These are phyloP conservation scores for Mallotus repandus DNA, from an alignment of 441 rosid genomes.

Conservation along the genomic window DNA sequence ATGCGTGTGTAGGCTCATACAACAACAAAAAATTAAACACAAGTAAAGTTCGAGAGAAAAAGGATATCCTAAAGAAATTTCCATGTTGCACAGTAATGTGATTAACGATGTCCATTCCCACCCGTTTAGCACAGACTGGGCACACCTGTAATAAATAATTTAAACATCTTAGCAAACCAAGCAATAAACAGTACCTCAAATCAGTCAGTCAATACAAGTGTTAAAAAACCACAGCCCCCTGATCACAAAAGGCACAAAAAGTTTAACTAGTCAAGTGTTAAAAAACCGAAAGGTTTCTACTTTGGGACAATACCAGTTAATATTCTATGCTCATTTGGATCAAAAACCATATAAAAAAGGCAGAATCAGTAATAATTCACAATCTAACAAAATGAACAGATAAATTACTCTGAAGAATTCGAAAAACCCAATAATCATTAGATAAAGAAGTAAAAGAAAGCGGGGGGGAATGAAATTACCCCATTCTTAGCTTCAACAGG, in stretches of 20 bases:
- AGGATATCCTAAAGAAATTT: constrained; percentile 78
- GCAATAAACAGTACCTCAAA: not conserved
- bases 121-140: constrained; percentile 75
- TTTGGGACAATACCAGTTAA: too few relatives aligned
- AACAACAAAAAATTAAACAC: not conserved
- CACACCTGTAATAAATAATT: constrained; percentile 53
- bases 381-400: too few relatives aligned
- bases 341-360: not conserved
- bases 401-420: too few relatives aligned
- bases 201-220: not conserved
- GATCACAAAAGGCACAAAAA: too few relatives aligned
- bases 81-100: constrained; percentile 79
- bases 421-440: not conserved
- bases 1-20: not conserved
- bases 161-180: not conserved
- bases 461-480: constrained; percentile 34
- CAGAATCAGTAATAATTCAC: too few relatives aligned
- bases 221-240: too few relatives aligned
- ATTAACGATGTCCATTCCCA: constrained; percentile 67
- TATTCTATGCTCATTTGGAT: too few relatives aligned
- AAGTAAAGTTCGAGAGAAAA: constrained; percentile 7
- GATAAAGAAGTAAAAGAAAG: not conserved
- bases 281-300: not conserved
- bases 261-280: not conserved
- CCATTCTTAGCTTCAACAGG: constrained; percentile 72